Conservation (phyloP, 495 filamentous ascomycete genomes). For the Extremus antarcticus region DNA sequence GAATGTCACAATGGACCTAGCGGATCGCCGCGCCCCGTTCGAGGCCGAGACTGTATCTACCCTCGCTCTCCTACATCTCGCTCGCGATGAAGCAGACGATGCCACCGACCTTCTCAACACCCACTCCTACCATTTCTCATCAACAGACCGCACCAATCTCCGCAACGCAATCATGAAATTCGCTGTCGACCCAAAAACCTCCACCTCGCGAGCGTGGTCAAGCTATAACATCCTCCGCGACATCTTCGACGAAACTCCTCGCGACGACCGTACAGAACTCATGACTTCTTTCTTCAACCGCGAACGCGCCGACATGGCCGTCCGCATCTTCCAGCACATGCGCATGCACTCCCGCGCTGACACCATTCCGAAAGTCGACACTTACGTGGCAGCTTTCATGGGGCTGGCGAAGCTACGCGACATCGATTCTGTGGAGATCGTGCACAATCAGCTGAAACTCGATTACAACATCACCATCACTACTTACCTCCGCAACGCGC, state of each 20-base stretch:
- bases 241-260: constrained; percentile 64
- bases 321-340: constrained; percentile 83
- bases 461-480: constrained; percentile 66
- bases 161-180: constrained; percentile 53
- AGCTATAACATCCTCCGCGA: constrained; percentile 65
- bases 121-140: constrained; percentile 50
- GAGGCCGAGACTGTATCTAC: constrained; percentile 61
- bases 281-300: constrained; percentile 80
- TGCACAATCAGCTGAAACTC: constrained; percentile 89
- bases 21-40: constrained; percentile 55
- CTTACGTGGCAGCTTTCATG: constrained; percentile 65
- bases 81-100: constrained; percentile 59
- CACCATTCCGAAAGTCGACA: constrained; percentile 54
- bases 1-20: constrained; percentile 62
- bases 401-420: constrained; percentile 54
- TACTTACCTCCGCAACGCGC: constrained; percentile 63
- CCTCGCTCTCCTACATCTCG: constrained; percentile 58
- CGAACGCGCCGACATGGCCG: constrained; percentile 67
- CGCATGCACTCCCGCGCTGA: constrained; percentile 46
- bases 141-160: constrained; percentile 52
- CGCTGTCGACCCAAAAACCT: constrained; percentile 49
- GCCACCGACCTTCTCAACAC: constrained; percentile 67
- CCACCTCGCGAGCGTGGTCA: constrained; percentile 61
- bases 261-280: constrained; percentile 50
- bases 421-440: constrained; percentile 51